Base-by-base conservation (phyloP, 306 rosid species). In the Gynostemma pentaphyllum region DNA sequence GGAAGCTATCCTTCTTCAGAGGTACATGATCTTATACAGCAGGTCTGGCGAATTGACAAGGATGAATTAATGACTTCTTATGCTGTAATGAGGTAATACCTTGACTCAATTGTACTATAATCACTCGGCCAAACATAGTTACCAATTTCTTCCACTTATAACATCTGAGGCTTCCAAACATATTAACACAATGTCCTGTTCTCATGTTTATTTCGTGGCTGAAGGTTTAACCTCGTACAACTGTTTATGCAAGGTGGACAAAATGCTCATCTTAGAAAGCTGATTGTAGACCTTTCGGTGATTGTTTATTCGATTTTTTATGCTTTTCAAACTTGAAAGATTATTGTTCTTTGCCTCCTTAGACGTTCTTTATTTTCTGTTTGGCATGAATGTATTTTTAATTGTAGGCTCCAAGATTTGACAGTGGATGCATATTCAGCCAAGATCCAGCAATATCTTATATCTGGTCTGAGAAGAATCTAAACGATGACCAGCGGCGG, bases 391-490 rank as follows among this genome's bases (percentile, higher is more conserved):
- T 2, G 18, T 45, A 12, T 48, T 37, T 37, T 51, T 75, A 42
- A 68, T 64, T 74, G 42, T 72, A 91, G 98, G 83, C 95, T 79
- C 98, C 98, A 74, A 83, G 85, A 68, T 91, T 91, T 76, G 98
- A 91, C 73, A 76, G 79, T 76, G 92, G 95, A 59, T 75, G 92
- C 71, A 67, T 78, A 71, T 61, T 79, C 62, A 91, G 98, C 72
- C 98, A 88, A 71, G 96, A 91, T 81, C 96, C 98, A 50, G 98
- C 96, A 61, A 77, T 91, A 74, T 79, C 89, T 29, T 91, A 85
- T 64, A 75, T 91, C 37, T 79, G 92, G 92, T 91, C 88, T 19
- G 82, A 83, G 75, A 82, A 80, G 68, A 82, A 69, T 74, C 81
- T 91, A 75, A 91, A 91, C 61, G 81, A 83, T 67, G 96, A 88